phyloP scores from a whole-genome alignment of 2,329 filamentous ascomycete genomes.

The Penicillium aurantiogriseum region DNA sequence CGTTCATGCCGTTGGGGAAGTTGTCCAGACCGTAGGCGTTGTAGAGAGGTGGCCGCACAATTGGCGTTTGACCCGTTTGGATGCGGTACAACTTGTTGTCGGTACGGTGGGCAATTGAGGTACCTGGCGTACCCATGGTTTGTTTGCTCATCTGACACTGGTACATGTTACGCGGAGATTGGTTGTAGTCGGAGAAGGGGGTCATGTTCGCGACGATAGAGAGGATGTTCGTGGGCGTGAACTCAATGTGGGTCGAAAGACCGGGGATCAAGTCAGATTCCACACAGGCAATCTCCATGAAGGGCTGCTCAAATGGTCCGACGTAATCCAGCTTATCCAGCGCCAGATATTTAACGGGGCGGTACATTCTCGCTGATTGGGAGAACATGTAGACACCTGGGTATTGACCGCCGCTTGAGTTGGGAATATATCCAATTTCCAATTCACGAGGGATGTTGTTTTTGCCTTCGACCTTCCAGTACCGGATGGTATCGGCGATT shows the following conservation, averaged over 20 bases:
- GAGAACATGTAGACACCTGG: slow-evolving; percentile 94
- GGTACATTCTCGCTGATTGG: slow-evolving; percentile 78
- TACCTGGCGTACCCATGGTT: slow-evolving; percentile 94
- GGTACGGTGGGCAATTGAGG: slow-evolving; percentile 78
- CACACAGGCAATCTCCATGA: slow-evolving; percentile 96
- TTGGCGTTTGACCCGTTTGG: slow-evolving; percentile 92
- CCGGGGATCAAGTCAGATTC: slow-evolving; percentile 84
- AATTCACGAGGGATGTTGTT: slow-evolving; percentile 78
- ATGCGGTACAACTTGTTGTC: slow-evolving; percentile 97
- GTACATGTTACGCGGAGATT: slow-evolving; percentile 98
- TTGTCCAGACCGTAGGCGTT: slow-evolving; percentile 97
- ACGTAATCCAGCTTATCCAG: slow-evolving; percentile 83
- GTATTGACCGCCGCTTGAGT: slow-evolving; percentile 88
- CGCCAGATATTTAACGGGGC: slow-evolving; percentile 88
- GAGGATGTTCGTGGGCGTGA: slow-evolving; percentile 91
- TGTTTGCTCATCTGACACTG: slow-evolving; percentile 99
- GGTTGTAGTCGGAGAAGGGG: slow-evolving; percentile 97
- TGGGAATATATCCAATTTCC: slow-evolving; percentile 88
- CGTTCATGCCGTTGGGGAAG: slow-evolving; percentile 95
- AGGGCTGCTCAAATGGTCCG: slow-evolving; percentile 92
- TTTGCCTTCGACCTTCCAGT: slow-evolving; percentile 91
- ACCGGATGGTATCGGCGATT: slow-evolving; percentile 81
- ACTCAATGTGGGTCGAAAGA: slow-evolving; percentile 89
- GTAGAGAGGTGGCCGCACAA: slow-evolving; percentile 87
- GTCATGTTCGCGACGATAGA: slow-evolving; percentile 99